Percentiles rank a stretch among this genome's conserved stretches.
phyloP scores from a whole-genome alignment of 2,329 filamentous ascomycete genomes.

The Ambrosiella xylebori region DNA sequence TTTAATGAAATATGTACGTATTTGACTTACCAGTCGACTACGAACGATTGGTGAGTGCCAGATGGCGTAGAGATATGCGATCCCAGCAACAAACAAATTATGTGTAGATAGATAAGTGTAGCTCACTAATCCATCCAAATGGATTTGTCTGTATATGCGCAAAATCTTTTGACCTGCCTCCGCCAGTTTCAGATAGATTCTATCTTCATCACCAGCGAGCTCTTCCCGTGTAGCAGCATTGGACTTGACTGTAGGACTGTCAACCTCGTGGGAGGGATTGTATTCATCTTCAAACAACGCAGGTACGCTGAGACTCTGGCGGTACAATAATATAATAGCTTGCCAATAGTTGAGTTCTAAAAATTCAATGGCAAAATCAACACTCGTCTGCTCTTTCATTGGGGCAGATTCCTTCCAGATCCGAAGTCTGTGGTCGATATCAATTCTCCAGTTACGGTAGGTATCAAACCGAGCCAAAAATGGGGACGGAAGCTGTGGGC shows the following conservation, averaged over 20 bases:
- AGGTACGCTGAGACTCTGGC: slow-evolving; percentile 76
- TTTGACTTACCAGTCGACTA: slow-evolving; percentile 56
- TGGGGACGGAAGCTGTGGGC: slow-evolving; percentile 62
- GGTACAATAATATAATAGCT: slow-evolving; percentile 85
- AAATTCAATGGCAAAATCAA: slow-evolving; percentile 78
- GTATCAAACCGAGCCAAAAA: slow-evolving; percentile 72
- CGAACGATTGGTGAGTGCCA: slow-evolving; percentile 89
- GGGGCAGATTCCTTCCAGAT: slow-evolving; percentile 80
- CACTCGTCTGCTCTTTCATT: slow-evolving; percentile 60
- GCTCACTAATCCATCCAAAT: slow-evolving; percentile 76
- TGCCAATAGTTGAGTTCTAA: slow-evolving; percentile 96
- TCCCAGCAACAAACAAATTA: slow-evolving; percentile 91
- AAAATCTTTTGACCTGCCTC: slow-evolving; percentile 88
- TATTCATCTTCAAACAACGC: slow-evolving; percentile 69
- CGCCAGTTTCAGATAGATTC: slow-evolving; percentile 85
- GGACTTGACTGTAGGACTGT: slow-evolving; percentile 27
- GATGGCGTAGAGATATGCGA: slow-evolving; percentile 91
- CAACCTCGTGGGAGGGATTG: slow-evolving; percentile 45
- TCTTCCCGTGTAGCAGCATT: slow-evolving; percentile 42
- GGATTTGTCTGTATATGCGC: slow-evolving; percentile 76
- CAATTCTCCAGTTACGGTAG: slow-evolving; percentile 73
- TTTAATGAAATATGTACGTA: not conserved
- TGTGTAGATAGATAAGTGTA: slow-evolving; percentile 93
- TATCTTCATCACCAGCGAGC: slow-evolving; percentile 65
- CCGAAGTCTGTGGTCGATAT: slow-evolving; percentile 67